phyloP scores from a whole-genome alignment of 2,329 filamentous ascomycete genomes.

The Macrophomina phaseolina region DNA sequence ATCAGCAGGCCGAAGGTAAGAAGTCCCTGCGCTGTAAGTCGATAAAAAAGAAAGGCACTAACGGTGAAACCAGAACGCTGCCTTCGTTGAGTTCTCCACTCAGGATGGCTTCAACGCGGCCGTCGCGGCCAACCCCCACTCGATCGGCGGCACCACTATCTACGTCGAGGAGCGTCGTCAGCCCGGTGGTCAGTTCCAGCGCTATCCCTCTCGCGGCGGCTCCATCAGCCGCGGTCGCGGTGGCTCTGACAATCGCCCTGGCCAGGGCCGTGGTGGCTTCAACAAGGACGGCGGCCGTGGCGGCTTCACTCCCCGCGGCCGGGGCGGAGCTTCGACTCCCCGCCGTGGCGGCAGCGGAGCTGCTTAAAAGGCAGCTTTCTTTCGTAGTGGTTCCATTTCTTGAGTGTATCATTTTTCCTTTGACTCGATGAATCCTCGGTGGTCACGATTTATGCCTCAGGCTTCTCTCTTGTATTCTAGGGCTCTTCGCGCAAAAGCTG shows the following conservation, averaged over 20 bases:
- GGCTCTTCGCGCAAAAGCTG: conserved; percentile 27
- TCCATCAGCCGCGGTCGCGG: conserved; percentile 63
- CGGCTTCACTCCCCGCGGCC: conserved; percentile 59
- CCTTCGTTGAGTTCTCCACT: conserved; percentile 92
- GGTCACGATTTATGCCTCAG: conserved; percentile 28
- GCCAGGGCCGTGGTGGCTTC: conserved; percentile 73
- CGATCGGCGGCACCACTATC: conserved; percentile 81
- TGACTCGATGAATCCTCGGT: conserved; percentile 24
- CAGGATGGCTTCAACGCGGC: conserved; percentile 82
- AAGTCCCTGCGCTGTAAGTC: conserved; percentile 7
- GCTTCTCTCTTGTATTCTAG: conserved; percentile 30
- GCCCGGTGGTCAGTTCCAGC: conserved; percentile 45
- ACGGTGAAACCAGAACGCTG: conserved; percentile 75
- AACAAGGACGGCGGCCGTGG: conserved; percentile 72
- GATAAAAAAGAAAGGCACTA: conserved; percentile 28
- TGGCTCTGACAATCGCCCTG: conserved; percentile 62
- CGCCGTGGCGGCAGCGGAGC: conserved; percentile 59
- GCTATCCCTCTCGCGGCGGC: conserved; percentile 46
- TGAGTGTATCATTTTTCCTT: conserved; percentile 20
- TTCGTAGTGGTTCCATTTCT: conserved; percentile 19
- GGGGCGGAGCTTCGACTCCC: conserved; percentile 46
- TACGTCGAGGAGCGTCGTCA: conserved; percentile 87
- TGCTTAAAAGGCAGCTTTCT: conserved; percentile 35
- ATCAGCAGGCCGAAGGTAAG: conserved; percentile 76
- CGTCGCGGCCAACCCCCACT: conserved; percentile 81